These are phyloP conservation scores for Boletus subparvulus DNA, from an alignment of 768 basidiomycete genomes.

Conservation along the genomic window DNA sequence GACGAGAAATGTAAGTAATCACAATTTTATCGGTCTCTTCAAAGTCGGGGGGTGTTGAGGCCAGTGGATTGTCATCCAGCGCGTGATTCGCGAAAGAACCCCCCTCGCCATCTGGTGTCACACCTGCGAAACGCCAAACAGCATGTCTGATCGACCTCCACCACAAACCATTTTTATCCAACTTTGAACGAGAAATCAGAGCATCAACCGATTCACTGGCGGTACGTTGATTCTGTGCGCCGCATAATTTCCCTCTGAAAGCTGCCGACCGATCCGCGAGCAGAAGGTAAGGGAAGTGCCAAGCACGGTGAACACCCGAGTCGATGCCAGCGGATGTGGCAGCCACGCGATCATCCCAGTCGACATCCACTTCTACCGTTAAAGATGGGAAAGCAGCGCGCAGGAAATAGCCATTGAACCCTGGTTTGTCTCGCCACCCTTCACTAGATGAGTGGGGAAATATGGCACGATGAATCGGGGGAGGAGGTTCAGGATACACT, in stretches of 20 bases:
- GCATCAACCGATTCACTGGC: constrained; percentile 66
- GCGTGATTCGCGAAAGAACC: constrained; percentile 14
- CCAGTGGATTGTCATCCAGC: neutral
- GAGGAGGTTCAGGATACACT: constrained; percentile 37
- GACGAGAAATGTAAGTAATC: constrained; percentile 73
- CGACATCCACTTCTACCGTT: constrained; percentile 63
- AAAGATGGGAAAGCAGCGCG: constrained; percentile 71
- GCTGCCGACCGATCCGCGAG: constrained; percentile 77
- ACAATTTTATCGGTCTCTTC: constrained; percentile 51
- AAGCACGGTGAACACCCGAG: constrained; percentile 47
- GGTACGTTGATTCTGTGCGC: constrained; percentile 64
- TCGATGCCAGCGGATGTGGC: constrained; percentile 23
- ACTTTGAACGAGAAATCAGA: constrained; percentile 42
- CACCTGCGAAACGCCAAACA: constrained; percentile 68
- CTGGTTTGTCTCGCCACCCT: constrained; percentile 75
- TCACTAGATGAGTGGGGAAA: constrained; percentile 59
- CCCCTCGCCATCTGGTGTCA: constrained; percentile 35
- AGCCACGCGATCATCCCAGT: constrained; percentile 66
- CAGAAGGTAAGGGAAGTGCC: constrained; percentile 69
- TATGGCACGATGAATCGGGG: constrained; percentile 65
- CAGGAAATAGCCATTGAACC: constrained; percentile 76
- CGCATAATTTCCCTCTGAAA: constrained; percentile 64
- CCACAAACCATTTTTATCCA: constrained; percentile 50
- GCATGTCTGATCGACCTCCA: constrained; percentile 74
- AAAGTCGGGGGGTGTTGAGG: constrained; percentile 20